Base-by-base conservation (phyloP, 2,329 filamentous ascomycete species). In the Albifimbria verrucaria region DNA sequence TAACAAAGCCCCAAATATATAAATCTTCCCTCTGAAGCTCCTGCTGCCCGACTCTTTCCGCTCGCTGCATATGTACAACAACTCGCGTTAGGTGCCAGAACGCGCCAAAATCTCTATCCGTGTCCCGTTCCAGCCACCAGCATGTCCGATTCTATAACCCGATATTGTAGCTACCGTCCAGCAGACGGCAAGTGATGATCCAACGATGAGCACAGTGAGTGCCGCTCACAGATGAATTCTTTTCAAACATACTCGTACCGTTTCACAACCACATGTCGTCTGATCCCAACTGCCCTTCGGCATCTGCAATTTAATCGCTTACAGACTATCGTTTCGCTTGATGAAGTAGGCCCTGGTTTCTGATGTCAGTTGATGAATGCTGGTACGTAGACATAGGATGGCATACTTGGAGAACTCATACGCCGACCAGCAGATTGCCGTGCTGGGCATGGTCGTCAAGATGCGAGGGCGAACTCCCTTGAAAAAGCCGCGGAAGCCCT, bases 371-470 rank as follows among this genome's bases (percentile, higher is more conserved):
- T 36, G 28, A n/a, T 36, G 28, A 36, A 10, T 36, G 28, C 9
- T 9, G 28, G 28, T n/a, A n/a, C n/a, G n/a, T n/a, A n/a, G n/a
- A n/a, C n/a, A n/a, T n/a, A n/a, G n/a, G n/a, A n/a, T n/a, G n/a
- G n/a, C n/a, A 10, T 72, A 86, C 84, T 87, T 87, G 62, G 82
- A 87, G 57, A 84, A 84, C 64, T 87, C 84, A 62, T 87, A 87
- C 25, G 83, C 83, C 39, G 84, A 94, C 94, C 94, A 99, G 80
- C 94, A 99, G 67, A 99, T 99, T n/a, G 94, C 94, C 28, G 94
- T 99, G 75, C 92, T 97, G 20, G 94, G 94, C 89, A 97, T 97
- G 2, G 94, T 96, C 11, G 92, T 97, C 57, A 99, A 86, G 47
- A 99, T 88, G 65, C 94, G 82, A 46, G 94, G 94, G 63, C 89